Base-by-base conservation (phyloP, 352 stramenopile genomes). In the Pythium aristosporum region DNA sequence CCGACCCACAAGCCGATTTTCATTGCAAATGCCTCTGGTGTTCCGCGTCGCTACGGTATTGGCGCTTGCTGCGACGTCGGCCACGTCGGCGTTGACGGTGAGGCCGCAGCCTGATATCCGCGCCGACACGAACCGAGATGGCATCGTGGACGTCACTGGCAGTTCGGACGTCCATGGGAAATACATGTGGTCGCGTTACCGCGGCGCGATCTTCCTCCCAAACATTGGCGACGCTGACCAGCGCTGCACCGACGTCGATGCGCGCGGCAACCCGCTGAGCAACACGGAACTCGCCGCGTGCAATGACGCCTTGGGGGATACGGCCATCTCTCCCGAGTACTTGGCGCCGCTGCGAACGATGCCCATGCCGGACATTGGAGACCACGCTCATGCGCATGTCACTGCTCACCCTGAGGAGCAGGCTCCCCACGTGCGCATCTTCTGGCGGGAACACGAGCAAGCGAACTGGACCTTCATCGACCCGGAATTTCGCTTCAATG, bases 401-500 rank as follows among this genome's bases (percentile, higher is more conserved):
- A 37, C 57, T 4, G 23, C 47, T 11, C 57, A 50, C 47, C 47
- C 57, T 5, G 46, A 57, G 6, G 57, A 64, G 16, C 21, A 48
- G 21, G 57, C 47, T 23, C 10, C 57, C 16, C 57, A 57, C 57
- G 37, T 64, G 16, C 57, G 57, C n/a, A 28, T 64, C 57, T 64
- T 64, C 36, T 64, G 57, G 57, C 18, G 43, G 36, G 3, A 36
- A 15, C n/a, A 57, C n/a, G 46, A 39, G 7, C 16, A 28, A 6
- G 47, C 47, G 13, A 51, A 57, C 34, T 64, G 57, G 57, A 64
- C 47, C 11, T 64, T 57, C 47, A 64, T 64, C 36, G 57, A 64
- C 23, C 57, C 57, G 1, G 57, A 64, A 47, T 57, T 64, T 48
- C 57, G 57, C 25, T 64, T 64, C 47, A 51, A 64, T 25, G 57